phyloP scores from a whole-genome alignment of 2,329 filamentous ascomycete species.

The Neopestalotiopsis sp. region DNA sequence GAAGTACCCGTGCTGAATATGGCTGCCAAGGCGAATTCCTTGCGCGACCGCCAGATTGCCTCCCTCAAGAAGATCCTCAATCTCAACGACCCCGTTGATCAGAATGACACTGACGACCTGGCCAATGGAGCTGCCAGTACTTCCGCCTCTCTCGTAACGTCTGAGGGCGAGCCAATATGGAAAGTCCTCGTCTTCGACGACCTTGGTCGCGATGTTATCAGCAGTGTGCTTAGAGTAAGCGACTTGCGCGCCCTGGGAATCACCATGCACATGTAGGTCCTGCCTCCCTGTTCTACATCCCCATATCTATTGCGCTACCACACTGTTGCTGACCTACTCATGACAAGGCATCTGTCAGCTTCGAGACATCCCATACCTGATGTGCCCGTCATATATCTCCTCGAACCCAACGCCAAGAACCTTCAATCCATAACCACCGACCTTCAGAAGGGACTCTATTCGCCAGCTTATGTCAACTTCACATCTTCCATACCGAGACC shows the following conservation, averaged over 20 bases:
- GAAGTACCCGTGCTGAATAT: slow-evolving; percentile 22
- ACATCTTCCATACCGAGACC: slow-evolving; percentile 90
- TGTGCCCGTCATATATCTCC: slow-evolving; percentile 94
- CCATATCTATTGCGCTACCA: not conserved
- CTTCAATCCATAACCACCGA: slow-evolving; percentile 84
- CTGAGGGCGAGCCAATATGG: slow-evolving; percentile 93
- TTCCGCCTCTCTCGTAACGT: slow-evolving; percentile 79
- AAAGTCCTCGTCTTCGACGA: slow-evolving; percentile 97
- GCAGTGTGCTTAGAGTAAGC: slow-evolving; percentile 91
- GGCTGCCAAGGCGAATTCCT: slow-evolving; percentile 31
- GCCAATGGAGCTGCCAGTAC: slow-evolving; percentile 70
- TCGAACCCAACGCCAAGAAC: slow-evolving; percentile 85
- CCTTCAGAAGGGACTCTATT: slow-evolving; percentile 85
- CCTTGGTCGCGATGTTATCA: slow-evolving; percentile 90
- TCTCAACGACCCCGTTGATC: slow-evolving; percentile 76
- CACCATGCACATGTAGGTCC: slow-evolving; percentile 84
- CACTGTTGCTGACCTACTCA: slow-evolving; percentile 27
- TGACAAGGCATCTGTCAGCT: slow-evolving; percentile 74
- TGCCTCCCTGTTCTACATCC: not conserved
- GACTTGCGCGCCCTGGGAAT: slow-evolving; percentile 94
- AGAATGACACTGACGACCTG: slow-evolving; percentile 66
- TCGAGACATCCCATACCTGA: slow-evolving; percentile 90
- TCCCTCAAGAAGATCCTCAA: slow-evolving; percentile 96
- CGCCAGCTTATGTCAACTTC: slow-evolving; percentile 96
- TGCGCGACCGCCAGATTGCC: slow-evolving; percentile 51